Evolutionary conservation across 1,284 basidiomycete genomes (phyloP), one percentile per base, ranked within the genome.

Genomic region (Papiliotrema fonsecae): DNA sequence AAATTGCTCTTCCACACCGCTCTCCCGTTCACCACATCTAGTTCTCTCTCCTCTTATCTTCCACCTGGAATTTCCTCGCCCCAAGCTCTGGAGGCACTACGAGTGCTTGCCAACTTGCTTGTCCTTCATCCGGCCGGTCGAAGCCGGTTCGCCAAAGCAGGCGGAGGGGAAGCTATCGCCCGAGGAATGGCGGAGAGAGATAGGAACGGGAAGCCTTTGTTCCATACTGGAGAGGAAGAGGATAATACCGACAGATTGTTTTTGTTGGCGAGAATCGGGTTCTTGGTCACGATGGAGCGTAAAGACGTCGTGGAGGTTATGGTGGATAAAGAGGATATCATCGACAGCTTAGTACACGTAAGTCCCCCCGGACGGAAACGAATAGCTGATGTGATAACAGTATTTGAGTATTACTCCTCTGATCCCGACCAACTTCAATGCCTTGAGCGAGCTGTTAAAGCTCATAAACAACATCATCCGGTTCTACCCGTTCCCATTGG

Each of bases 381-480:
- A 36, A 27, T 21, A 3, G 19, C 34, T 10, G 16, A 6, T 18
- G 14, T 24, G 19, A 24, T 28, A 3, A 6, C 38, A 69, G 61
- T 51, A 60, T 25, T 42, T 67, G 13, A 40, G 45, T 18, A 31
- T 26, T 9, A 28, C 57, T 14, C 36, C 47, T 1, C 54, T 59
- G 0, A 22, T 54, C 4, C 59, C 52, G 6, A 24, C 51, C 2
- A 56, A 64, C 47, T 63, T 58, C 38, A 52, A 56, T 26, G 64
- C 64, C 11, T 42, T 73, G 14, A 49, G 56, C 19, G 73, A 75
- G 53, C 50, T 73, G 21, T 58, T 73, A 40, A 75, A 75, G 57
- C 44, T 72, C 34, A 52, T 61, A 1, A 65, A 66, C 41, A 71
- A 70, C 44, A 46, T 73, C 9, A 34, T 74, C 9, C 57, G 62